These are phyloP conservation scores for Epichloe hybrida DNA, from an alignment of 2,329 filamentous ascomycete genomes.

Conservation along the genomic window DNA sequence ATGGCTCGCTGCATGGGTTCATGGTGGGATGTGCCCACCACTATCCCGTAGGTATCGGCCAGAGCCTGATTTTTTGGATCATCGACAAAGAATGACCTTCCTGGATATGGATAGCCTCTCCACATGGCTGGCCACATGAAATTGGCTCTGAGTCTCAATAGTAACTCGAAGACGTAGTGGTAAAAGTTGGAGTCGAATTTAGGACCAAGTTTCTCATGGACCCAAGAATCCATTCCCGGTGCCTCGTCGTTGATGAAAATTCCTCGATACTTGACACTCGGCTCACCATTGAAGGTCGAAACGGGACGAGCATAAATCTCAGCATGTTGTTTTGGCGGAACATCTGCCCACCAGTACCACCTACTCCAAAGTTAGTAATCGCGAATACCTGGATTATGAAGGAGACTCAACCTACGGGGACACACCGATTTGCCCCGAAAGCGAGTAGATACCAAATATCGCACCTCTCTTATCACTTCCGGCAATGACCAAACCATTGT, in stretches of 20 bases:
- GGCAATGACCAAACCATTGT: conserved; percentile 39
- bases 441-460: conserved; percentile 45
- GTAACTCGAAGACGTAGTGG: conserved; percentile 46
- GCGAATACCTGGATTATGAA: background rate
- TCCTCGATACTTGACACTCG: conserved; percentile 45
- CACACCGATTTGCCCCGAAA: conserved; percentile 48
- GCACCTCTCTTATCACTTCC: conserved; percentile 46
- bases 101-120: conserved; percentile 33
- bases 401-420: conserved; percentile 25
- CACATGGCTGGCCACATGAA: conserved; percentile 58
- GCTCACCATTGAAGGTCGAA: conserved; percentile 25
- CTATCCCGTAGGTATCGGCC: conserved; percentile 49
- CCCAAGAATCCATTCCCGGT: conserved; percentile 38
- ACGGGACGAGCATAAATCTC: conserved; percentile 33
- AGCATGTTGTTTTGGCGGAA: conserved; percentile 30
- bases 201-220: conserved; percentile 31
- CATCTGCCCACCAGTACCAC: conserved; percentile 49
- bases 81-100: conserved; percentile 48
- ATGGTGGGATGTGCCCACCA: conserved; percentile 51
- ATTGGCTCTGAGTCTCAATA: conserved; percentile 45
- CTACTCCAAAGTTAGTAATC: conserved; percentile 7
- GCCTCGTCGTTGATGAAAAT: conserved; percentile 47
- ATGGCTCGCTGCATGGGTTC: conserved; percentile 52
- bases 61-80: conserved; percentile 43
- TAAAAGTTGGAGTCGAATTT: conserved; percentile 47